Percentiles rank a stretch among this genome's conserved stretches.
Conservation (phyloP, 441 rosid species). For the Adansonia grandidieri region DNA sequence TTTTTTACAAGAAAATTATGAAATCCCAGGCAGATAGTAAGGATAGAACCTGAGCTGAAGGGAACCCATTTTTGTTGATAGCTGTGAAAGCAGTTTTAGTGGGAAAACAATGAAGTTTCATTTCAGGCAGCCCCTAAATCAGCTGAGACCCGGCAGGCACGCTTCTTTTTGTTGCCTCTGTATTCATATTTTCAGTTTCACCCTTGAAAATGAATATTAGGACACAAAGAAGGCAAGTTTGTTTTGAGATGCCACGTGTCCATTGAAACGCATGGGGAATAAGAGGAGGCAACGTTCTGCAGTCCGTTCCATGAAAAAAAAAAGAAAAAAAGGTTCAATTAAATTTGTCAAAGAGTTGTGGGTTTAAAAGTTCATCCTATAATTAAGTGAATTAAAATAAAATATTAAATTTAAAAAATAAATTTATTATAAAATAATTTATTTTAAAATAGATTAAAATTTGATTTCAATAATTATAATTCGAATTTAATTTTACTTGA, state of each 20-base stretch:
- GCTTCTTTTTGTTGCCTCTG: not conserved
- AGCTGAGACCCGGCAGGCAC: not conserved
- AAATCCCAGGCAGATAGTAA: not conserved
- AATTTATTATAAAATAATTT: too few relatives aligned
- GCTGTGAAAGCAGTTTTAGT: slow-evolving; percentile 29
- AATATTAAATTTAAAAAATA: too few relatives aligned
- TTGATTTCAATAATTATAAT: too few relatives aligned
- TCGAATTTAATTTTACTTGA: too few relatives aligned
- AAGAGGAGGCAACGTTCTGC: too few relatives aligned
- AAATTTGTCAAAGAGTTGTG: too few relatives aligned
- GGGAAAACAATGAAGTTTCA: slow-evolving; percentile 43
- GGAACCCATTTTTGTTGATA: slow-evolving; percentile 36
- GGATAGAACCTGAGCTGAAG: slow-evolving; percentile 33
- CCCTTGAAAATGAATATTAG: not conserved
- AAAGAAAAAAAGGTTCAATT: too few relatives aligned
- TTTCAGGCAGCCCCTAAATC: slow-evolving; percentile 22
- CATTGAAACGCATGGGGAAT: not conserved
- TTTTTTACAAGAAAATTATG: not conserved
- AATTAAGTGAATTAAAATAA: too few relatives aligned
- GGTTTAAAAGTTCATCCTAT: too few relatives aligned
- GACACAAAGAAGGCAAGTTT: not conserved
- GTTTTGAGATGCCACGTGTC: not conserved
- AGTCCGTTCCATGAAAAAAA: too few relatives aligned
- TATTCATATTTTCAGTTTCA: not conserved
- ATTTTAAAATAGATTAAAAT: too few relatives aligned